Evolutionary conservation across 2,329 filamentous ascomycete genomes (phyloP).

Genomic region (Phialophora expanda): DNA sequence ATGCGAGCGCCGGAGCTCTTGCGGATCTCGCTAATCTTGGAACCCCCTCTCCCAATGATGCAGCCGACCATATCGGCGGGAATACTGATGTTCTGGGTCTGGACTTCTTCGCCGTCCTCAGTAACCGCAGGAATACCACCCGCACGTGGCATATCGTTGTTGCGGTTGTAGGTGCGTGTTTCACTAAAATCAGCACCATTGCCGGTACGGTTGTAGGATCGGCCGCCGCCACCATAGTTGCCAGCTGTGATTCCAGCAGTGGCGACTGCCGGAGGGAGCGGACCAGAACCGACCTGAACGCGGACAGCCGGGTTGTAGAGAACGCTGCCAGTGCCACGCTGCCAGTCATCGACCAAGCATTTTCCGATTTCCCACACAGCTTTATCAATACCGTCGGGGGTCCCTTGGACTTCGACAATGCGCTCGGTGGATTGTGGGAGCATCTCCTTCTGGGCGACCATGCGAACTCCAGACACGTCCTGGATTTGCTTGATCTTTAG

Average conservation of each 20-base stretch:
- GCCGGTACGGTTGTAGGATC: constrained; percentile 87
- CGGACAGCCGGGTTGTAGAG: constrained; percentile 96
- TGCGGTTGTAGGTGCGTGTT: constrained; percentile 73
- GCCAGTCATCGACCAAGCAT: constrained; percentile 96
- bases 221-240: constrained; percentile 62
- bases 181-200: constrained; percentile 98
- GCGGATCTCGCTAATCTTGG: constrained; percentile 98
- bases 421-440: constrained; percentile 97
- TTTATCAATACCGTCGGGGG: constrained; percentile 91
- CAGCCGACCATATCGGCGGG: constrained; percentile 99
- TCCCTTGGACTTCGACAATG: constrained; percentile 95
- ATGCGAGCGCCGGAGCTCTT: constrained; percentile 96
- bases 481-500: constrained; percentile 99
- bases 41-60: constrained; percentile 93
- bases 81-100: constrained; percentile 99
- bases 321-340: constrained; percentile 94
- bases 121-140: constrained; percentile 84
- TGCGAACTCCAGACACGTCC: constrained; percentile 92
- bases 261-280: constrained; percentile 57
- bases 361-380: constrained; percentile 99
- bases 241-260: constrained; percentile 47
- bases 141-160: constrained; percentile 62
- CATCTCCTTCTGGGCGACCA: constrained; percentile 99
- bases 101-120: constrained; percentile 95
- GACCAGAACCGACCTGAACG: constrained; percentile 69